A percentile compares a stretch with the other conserved stretches of the same genome.
phyloP scores from a whole-genome alignment of 2,329 filamentous ascomycete genomes.

The Fusarium xylarioides region DNA sequence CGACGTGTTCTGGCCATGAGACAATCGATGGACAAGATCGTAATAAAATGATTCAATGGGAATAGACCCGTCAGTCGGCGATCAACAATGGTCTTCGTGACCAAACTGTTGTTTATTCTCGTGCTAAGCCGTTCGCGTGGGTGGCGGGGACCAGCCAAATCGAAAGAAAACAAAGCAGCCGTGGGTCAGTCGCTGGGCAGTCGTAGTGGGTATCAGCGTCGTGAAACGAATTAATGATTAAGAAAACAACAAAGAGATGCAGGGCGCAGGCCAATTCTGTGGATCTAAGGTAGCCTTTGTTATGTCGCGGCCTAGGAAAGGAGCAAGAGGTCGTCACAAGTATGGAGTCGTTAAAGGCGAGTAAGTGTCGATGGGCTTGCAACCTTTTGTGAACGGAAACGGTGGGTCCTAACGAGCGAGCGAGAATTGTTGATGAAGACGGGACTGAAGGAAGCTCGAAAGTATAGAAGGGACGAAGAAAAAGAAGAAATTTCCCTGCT shows the following conservation, averaged over 20 bases:
- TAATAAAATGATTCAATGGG: conserved; percentile 4
- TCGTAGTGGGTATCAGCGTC: conserved; percentile 29
- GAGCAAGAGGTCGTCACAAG: conserved; percentile 19
- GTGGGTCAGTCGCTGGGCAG: conserved; percentile 29
- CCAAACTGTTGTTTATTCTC: conserved; percentile 30
- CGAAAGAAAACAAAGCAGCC: conserved; percentile 44
- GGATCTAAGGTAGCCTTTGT: background rate
- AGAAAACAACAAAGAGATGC: conserved; percentile 11
- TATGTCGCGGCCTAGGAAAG: conserved; percentile 6
- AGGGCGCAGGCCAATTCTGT: background rate
- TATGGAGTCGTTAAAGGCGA: conserved; percentile 28
- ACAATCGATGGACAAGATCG: conserved; percentile 10
- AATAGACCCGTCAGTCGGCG: conserved; percentile 5
- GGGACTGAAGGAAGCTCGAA: conserved; percentile 13
- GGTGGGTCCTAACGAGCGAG: conserved; percentile 34
- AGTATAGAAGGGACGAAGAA: conserved; percentile 20
- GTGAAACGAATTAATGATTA: conserved; percentile 37
- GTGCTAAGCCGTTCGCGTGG: conserved; percentile 35
- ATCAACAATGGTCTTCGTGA: conserved; percentile 8
- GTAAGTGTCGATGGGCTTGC: conserved; percentile 24
- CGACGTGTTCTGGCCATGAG: conserved; percentile 43
- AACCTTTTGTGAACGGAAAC: conserved; percentile 39
- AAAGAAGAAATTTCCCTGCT: conserved; percentile 31
- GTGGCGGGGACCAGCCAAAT: conserved; percentile 35
- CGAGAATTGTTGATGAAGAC: conserved; percentile 16